Percentiles rank a stretch among this genome's conserved stretches.
Conservation (phyloP, 805 yeast genomes). For the Candida oleophila region DNA sequence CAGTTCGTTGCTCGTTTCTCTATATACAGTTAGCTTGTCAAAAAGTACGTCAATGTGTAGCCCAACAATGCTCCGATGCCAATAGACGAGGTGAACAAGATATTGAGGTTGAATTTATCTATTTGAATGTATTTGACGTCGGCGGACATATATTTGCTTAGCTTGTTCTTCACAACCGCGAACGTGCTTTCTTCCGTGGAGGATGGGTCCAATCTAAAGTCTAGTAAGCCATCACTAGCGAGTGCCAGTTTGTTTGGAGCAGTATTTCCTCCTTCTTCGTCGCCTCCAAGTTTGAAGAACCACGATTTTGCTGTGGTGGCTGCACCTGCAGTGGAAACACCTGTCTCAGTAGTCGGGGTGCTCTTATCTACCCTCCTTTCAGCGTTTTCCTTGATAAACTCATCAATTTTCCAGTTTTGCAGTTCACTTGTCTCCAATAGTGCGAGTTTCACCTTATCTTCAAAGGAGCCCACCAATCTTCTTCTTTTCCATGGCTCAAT, state of each 20-base stretch:
- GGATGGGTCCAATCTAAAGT: neutral
- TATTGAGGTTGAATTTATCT: neutral
- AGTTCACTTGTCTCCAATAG: constrained; percentile 14
- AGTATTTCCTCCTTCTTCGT: neutral
- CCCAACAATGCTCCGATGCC: neutral
- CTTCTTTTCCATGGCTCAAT: constrained; percentile 94
- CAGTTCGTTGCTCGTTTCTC: too few species aligned
- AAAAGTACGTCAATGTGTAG: neutral
- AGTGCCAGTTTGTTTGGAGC: neutral
- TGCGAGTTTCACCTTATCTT: constrained; percentile 63
- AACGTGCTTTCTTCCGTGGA: neutral
- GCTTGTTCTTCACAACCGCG: neutral
- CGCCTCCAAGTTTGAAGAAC: neutral
- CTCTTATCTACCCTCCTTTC: neutral
- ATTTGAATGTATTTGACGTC: neutral
- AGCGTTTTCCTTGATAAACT: neutral
- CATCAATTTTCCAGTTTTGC: constrained; percentile 6
- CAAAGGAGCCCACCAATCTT: constrained; percentile 79
- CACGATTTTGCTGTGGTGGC: neutral
- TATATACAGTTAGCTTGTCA: too few species aligned
- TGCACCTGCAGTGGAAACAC: neutral
- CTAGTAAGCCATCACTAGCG: neutral
- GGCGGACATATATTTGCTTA: neutral
- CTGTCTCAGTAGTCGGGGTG: neutral
- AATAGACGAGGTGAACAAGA: neutral